Conservation (phyloP, 257 asterid species). For the Craterostigma plantagineum region DNA sequence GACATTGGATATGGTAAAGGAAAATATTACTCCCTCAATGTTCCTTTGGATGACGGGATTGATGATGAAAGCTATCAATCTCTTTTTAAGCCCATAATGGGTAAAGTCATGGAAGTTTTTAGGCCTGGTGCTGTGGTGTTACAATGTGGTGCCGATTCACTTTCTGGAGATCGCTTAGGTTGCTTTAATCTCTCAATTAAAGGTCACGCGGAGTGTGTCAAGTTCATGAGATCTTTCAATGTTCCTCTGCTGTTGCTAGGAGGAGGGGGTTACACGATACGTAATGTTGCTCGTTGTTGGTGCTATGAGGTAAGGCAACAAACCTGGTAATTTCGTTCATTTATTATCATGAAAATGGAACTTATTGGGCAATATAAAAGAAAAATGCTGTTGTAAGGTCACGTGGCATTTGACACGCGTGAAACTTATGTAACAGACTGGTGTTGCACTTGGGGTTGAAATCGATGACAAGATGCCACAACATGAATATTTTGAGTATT, state of each 20-base stretch:
- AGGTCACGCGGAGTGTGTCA: constrained; percentile 45
- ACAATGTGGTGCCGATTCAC: constrained; percentile 45
- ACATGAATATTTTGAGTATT: constrained; percentile 26
- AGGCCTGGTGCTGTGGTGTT: constrained; percentile 39
- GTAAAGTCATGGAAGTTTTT: constrained; percentile 37
- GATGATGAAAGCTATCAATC: constrained; percentile 36
- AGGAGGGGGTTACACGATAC: constrained; percentile 45
- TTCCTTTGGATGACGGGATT: constrained; percentile 35
- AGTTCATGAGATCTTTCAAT: constrained; percentile 34
- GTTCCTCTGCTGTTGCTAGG: constrained; percentile 39
- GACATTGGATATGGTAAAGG: constrained; percentile 28
- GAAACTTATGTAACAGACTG: constrained; percentile 16
- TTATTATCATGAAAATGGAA: neutral
- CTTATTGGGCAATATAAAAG: neutral
- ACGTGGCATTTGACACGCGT: neutral
- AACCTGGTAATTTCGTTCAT: neutral
- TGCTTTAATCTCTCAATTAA: constrained; percentile 31
- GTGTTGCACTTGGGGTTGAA: constrained; percentile 39
- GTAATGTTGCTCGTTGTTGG: constrained; percentile 49
- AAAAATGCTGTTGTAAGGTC: neutral
- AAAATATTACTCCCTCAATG: constrained; percentile 33
- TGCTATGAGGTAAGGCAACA: constrained; percentile 26
- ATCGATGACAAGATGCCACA: constrained; percentile 22
- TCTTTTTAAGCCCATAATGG: constrained; percentile 27
- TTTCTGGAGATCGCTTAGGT: constrained; percentile 34